phyloP scores from a whole-genome alignment of 2,329 filamentous ascomycete genomes.

The Aspergillus luchuensis region DNA sequence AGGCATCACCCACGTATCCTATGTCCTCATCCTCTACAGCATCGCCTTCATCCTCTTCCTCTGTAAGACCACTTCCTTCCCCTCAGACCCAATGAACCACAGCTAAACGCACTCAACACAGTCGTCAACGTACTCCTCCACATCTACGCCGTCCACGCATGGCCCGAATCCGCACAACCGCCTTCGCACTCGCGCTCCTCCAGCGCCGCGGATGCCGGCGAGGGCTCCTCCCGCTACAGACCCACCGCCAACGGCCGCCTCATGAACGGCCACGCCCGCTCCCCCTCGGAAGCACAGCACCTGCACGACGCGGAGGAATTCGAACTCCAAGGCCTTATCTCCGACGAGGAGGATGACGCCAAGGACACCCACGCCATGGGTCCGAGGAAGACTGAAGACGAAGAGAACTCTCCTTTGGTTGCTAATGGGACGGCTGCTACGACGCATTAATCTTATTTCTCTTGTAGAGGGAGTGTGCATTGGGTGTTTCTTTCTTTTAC shows the following conservation, averaged over 20 bases:
- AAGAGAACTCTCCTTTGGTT: slow-evolving; percentile 29
- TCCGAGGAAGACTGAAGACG: slow-evolving; percentile 34
- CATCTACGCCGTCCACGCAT: slow-evolving; percentile 71
- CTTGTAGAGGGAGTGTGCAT: background rate
- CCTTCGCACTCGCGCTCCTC: slow-evolving; percentile 12
- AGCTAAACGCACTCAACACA: slow-evolving; percentile 30
- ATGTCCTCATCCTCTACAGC: slow-evolving; percentile 88
- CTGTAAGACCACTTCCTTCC: slow-evolving; percentile 53
- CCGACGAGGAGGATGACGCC: slow-evolving; percentile 74
- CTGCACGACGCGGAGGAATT: slow-evolving; percentile 87
- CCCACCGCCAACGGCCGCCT: slow-evolving; percentile 10
- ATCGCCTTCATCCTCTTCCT: slow-evolving; percentile 89
- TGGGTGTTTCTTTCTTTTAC: background rate
- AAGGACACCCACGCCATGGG: slow-evolving; percentile 22
- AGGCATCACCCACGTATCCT: slow-evolving; percentile 83
- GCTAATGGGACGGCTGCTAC: slow-evolving; percentile 17
- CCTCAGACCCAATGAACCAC: slow-evolving; percentile 5
- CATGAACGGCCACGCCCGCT: slow-evolving; percentile 49
- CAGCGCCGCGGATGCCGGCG: slow-evolving; percentile 18
- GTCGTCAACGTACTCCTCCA: slow-evolving; percentile 82
- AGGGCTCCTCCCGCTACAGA: slow-evolving; percentile 20
- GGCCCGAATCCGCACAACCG: slow-evolving; percentile 41
- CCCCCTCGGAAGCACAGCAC: slow-evolving; percentile 48
- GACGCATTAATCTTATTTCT: background rate
- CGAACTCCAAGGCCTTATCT: slow-evolving; percentile 86